phyloP scores from a whole-genome alignment of 2,329 filamentous ascomycete species.

The Fusarium mangiferae region DNA sequence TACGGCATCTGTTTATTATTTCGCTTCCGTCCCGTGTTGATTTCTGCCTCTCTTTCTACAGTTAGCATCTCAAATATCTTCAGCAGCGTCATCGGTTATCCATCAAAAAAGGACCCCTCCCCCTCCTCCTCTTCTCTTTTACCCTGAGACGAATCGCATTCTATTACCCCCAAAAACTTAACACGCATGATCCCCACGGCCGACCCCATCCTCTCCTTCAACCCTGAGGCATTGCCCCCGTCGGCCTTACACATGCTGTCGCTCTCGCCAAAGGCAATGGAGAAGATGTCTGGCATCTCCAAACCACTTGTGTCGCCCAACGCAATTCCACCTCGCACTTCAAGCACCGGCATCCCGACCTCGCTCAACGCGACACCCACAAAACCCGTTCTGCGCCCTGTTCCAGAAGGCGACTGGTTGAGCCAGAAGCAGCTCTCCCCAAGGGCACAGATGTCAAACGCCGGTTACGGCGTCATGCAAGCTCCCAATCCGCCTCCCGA shows the following conservation, averaged over 20 bases:
- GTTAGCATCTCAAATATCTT: conserved; percentile 12
- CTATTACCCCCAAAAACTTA: conserved; percentile 23
- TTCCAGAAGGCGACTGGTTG: conserved; percentile 72
- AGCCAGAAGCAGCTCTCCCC: conserved; percentile 50
- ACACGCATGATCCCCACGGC: conserved; percentile 39
- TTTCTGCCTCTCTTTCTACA: neutral
- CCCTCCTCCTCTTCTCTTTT: conserved; percentile 1
- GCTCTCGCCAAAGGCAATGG: conserved; percentile 35
- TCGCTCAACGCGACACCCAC: conserved; percentile 47
- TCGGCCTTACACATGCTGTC: conserved; percentile 39
- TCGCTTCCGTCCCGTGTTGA: neutral
- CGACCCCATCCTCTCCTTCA: conserved; percentile 32
- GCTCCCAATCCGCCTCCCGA: conserved; percentile 56
- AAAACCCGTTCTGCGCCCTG: conserved; percentile 57
- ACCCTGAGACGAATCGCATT: conserved; percentile 13
- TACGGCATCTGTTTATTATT: conserved; percentile 14
- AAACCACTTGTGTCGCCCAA: conserved; percentile 60
- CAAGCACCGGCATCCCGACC: conserved; percentile 54
- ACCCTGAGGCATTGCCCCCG: conserved; percentile 30
- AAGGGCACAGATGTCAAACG: conserved; percentile 13
- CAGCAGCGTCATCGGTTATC: conserved; percentile 6
- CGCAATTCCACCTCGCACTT: conserved; percentile 78
- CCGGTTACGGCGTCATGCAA: conserved; percentile 46
- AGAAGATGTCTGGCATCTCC: conserved; percentile 38
- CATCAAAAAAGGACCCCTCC: neutral